Base-by-base conservation (phyloP, 768 basidiomycete species). In the Leccinum subtestaceum region DNA sequence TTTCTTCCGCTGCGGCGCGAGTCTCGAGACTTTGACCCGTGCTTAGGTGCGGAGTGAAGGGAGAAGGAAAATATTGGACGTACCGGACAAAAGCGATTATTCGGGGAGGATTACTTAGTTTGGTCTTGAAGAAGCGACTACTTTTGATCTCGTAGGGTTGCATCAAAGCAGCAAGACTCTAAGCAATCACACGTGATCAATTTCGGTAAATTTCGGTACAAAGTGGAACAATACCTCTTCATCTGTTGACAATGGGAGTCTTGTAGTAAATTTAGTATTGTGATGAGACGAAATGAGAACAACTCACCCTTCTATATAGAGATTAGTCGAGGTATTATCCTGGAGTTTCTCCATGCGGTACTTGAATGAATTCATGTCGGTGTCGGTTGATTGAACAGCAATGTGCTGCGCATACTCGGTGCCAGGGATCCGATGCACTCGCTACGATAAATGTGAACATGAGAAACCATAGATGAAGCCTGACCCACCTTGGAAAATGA, bases 51-150 rank as follows among this genome's bases (percentile, higher is more conserved):
- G 1, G 25, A 47, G 7, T 19, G 17, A 19, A 34, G 15, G 11
- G 2, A 51, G 5, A 9, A n/a, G 5, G 17, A 19, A 6, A n/a
- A 21, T 32, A 36, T 19, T 12, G 6, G 31, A 70, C 81, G 21
- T 62, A 89, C 90, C 91, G 80, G 45, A 91, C 88, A 65, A 92
- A 92, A 0, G 89, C 90, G 56, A 92, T 91, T 61, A 91, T 88
- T 58, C 89, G 77, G 19, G 89, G 88, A 1, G 89, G 89, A 57
- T 84, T 82, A 60, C 87, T 89, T 23, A 92, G 71, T 62, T 87
- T 81, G 10, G 89, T 91, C 71, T 88, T 88, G 71, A 93, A 93
- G 70, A 91, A 88, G 17, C 91, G 80, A 63, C 84, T 87, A 66
- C 87, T 89, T 70, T 83, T 85, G 62, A 93, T 90, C 52, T 79